Conservation (phyloP, 1,139 yeast genomes). For the Wickerhamomyces sp. region DNA sequence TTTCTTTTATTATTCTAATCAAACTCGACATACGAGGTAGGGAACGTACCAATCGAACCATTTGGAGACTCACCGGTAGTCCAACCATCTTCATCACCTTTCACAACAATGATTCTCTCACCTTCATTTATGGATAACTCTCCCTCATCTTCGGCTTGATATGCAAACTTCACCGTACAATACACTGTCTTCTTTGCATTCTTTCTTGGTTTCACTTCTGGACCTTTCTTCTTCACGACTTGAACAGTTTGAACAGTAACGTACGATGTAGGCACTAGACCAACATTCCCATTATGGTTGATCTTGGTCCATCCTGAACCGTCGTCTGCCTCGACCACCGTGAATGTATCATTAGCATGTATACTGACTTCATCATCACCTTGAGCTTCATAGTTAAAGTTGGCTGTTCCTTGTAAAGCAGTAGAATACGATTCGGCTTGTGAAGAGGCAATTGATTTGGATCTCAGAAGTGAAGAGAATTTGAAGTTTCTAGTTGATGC, state of each 20-base stretch:
- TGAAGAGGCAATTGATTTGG: constrained; percentile 22
- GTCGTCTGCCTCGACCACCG: constrained; percentile 63
- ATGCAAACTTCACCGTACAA: constrained; percentile 74
- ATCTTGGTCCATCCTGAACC: constrained; percentile 93
- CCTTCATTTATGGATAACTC: constrained; percentile 73
- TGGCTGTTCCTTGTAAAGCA: constrained; percentile 32
- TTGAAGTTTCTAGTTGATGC: constrained; percentile 5
- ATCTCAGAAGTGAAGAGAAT: constrained; percentile 9
- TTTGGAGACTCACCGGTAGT: constrained; percentile 75
- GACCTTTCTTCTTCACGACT: constrained; percentile 50
- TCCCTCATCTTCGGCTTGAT: constrained; percentile 76
- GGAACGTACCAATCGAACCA: constrained; percentile 71
- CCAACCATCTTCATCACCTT: constrained; percentile 92
- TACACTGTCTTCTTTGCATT: constrained; percentile 44
- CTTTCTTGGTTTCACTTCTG: constrained; percentile 78
- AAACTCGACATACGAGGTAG: constrained; percentile 54
- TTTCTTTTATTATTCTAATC: background rate
- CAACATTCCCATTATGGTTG: constrained; percentile 42
- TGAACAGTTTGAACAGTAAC: constrained; percentile 40
- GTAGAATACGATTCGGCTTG: constrained; percentile 16
- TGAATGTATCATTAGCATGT: constrained; percentile 54
- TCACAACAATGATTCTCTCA: constrained; percentile 64
- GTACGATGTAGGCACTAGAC: constrained; percentile 86
- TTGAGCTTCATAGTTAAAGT: constrained; percentile 63
- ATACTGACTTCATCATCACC: constrained; percentile 75